These are phyloP conservation scores for Aurinia saxatilis DNA, from an alignment of 345 rosid species.

Conservation along the genomic window DNA sequence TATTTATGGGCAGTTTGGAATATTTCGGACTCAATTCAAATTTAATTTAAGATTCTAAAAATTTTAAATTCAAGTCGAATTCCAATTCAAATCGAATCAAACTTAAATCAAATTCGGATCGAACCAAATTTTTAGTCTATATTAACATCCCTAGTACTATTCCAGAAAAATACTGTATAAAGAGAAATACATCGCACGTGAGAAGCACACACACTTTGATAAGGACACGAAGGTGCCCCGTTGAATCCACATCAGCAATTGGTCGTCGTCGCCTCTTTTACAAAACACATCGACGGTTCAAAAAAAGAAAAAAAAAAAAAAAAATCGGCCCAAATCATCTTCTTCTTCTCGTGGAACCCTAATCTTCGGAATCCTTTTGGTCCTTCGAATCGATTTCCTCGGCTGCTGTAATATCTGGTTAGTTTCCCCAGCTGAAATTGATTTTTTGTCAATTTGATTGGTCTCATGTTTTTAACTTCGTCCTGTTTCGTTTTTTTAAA, in stretches of 20 bases:
- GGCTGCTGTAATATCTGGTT: not conserved
- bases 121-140: no score
- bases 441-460: not conserved
- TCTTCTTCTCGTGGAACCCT: not conserved
- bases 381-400: not conserved
- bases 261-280: not conserved
- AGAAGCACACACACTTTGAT: no score
- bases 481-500: not conserved
- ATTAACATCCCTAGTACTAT: no score
- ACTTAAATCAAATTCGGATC: no score
- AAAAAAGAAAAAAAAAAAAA: not conserved
- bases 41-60: no score
- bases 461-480: no score
- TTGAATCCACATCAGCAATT: not conserved
- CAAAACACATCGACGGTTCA: not conserved
- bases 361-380: not conserved
- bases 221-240: not conserved
- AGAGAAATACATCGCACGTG: no score
- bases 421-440: not conserved
- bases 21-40: no score
- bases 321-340: not conserved
- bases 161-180: no score
- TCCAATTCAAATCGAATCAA: no score
- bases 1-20: no score
- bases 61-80: no score